These are phyloP conservation scores for Chytriomyces sp. DNA, from an alignment of 192 early-diverging fungal genomes.

Conservation along the genomic window DNA sequence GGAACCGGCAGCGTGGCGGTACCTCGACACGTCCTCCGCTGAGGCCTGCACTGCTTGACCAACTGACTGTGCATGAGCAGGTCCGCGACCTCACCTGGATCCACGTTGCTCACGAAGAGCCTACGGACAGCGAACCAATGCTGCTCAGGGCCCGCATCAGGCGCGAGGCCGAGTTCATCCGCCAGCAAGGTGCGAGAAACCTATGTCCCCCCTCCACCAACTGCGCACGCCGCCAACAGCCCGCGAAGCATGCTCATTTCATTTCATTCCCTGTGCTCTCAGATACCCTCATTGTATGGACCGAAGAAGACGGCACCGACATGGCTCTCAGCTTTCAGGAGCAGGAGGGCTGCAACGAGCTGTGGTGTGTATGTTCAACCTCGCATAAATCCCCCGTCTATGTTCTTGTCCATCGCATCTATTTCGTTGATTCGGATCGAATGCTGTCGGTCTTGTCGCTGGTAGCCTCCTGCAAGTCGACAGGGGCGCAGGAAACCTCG, in stretches of 20 bases:
- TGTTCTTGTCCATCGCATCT: too few relatives aligned
- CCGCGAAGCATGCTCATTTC: too few relatives aligned
- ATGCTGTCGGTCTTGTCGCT: too few relatives aligned
- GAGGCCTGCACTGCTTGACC: slow-evolving; percentile 41
- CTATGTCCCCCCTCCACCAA: not conserved
- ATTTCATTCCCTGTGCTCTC: not conserved
- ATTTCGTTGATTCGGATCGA: too few relatives aligned
- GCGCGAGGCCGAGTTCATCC: slow-evolving; percentile 72
- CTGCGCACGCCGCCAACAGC: not conserved
- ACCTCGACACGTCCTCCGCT: slow-evolving; percentile 46
- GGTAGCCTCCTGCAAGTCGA: too few relatives aligned
- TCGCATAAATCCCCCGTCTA: not conserved
- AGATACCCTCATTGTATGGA: slow-evolving; percentile 91
- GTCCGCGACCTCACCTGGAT: slow-evolving; percentile 1
- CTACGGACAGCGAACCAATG: slow-evolving; percentile 28
- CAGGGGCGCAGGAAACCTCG: too few relatives aligned
- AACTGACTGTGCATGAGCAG: not conserved
- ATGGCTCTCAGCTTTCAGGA: slow-evolving; percentile 94
- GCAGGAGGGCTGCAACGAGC: slow-evolving; percentile 78
- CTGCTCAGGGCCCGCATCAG: slow-evolving; percentile 77
- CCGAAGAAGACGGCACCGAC: slow-evolving; percentile 73
- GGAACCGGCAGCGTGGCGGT: slow-evolving; percentile 68
- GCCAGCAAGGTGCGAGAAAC: slow-evolving; percentile 78
- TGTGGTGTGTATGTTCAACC: slow-evolving; percentile 67
- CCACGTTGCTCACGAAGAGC: not conserved